Conservation (phyloP, 257 asterid genomes). For the Jacaranda mimosifolia region DNA sequence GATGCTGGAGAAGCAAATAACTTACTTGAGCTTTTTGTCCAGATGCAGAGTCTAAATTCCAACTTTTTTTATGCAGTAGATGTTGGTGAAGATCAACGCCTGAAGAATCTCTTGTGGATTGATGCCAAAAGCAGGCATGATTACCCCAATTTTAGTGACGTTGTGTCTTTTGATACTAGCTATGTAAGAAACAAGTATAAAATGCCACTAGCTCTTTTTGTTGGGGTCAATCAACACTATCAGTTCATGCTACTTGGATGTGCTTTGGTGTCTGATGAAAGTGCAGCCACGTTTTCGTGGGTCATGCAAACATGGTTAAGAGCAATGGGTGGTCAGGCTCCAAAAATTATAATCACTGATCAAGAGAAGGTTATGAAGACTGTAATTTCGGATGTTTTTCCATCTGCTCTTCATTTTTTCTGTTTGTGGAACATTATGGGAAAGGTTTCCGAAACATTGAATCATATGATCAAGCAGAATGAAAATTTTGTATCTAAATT, state of each 20-base stretch:
- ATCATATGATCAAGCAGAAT: conserved; percentile 73
- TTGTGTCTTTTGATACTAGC: conserved; percentile 86
- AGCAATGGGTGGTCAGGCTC: conserved; percentile 91
- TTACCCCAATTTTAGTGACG: conserved; percentile 73
- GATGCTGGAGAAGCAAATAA: conserved; percentile 65
- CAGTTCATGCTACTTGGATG: conserved; percentile 95
- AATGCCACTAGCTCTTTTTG: conserved; percentile 81
- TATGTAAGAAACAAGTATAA: conserved; percentile 84
- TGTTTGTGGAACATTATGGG: conserved; percentile 82
- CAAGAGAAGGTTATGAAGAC: conserved; percentile 72
- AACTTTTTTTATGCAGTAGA: conserved; percentile 87
- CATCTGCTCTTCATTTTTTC: conserved; percentile 74
- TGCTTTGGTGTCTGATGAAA: conserved; percentile 91
- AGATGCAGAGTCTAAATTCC: conserved; percentile 80
- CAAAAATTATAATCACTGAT: conserved; percentile 79
- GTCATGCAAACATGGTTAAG: conserved; percentile 85
- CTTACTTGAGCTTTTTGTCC: conserved; percentile 74
- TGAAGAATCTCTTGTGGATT: conserved; percentile 83
- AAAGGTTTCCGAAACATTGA: conserved; percentile 70
- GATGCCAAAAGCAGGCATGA: conserved; percentile 96
- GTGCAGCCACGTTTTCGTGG: conserved; percentile 75
- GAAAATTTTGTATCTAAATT: conserved; percentile 70
- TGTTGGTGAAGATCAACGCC: conserved; percentile 78
- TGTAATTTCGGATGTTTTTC: conserved; percentile 65
- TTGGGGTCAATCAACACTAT: conserved; percentile 96